These are phyloP conservation scores for Gossypium armourianum DNA, from an alignment of 441 rosid genomes.

Conservation along the genomic window DNA sequence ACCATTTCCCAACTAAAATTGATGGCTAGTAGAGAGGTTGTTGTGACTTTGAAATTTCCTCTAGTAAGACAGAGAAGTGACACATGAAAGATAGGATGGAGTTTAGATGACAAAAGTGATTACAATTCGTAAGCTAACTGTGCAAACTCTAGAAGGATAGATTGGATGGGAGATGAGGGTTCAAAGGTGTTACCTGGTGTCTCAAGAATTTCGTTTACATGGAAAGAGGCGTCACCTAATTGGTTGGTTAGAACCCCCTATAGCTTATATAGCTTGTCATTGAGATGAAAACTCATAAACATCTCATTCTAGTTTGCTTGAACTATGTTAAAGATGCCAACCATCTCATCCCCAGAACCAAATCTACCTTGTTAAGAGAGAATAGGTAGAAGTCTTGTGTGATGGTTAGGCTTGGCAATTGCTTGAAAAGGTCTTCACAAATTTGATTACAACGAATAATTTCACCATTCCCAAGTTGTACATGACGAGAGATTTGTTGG, in stretches of 20 bases:
- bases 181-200: not conserved
- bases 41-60: too few species aligned
- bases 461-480: too few species aligned
- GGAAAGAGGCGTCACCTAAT: not conserved
- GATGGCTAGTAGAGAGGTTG: too few species aligned
- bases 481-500: too few species aligned
- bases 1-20: too few species aligned
- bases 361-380: not conserved
- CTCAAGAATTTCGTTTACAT: not conserved
- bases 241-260: not conserved
- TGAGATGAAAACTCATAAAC: not conserved
- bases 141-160: not conserved
- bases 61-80: too few species aligned
- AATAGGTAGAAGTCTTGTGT: not conserved
- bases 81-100: too few species aligned
- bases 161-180: not conserved
- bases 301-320: not conserved
- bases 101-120: too few species aligned
- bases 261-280: not conserved
- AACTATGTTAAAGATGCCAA: not conserved
- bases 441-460: not conserved
- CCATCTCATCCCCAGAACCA: not conserved
- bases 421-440: not conserved
- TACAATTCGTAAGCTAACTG: too few species aligned
- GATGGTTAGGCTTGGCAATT: not conserved